Conservation (phyloP, 78 protist species). For the Protostelium mycophagum region DNA sequence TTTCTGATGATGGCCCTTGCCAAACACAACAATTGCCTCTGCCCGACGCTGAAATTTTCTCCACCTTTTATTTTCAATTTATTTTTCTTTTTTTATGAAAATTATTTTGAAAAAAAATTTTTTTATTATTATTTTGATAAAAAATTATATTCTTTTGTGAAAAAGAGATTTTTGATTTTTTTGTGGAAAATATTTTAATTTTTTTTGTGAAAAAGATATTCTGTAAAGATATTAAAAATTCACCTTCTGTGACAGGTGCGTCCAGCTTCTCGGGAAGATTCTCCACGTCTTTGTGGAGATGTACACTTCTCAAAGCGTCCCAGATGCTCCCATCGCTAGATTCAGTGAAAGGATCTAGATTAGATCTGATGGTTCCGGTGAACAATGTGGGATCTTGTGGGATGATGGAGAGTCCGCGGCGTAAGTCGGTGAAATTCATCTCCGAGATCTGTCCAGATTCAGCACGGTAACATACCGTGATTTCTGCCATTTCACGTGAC, state of each 20-base stretch:
- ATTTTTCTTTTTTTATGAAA: too few species aligned
- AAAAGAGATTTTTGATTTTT: too few species aligned
- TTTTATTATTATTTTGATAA: too few species aligned
- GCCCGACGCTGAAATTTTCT: conserved; percentile 72
- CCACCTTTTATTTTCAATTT: conserved; percentile 35
- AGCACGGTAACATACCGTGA: too few species aligned
- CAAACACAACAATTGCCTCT: conserved; percentile 92
- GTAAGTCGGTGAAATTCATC: conserved; percentile 46
- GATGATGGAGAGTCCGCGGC: conserved; percentile 68
- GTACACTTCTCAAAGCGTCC: conserved; percentile 50
- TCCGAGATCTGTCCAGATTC: too few species aligned
- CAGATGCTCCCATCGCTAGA: conserved; percentile 35
- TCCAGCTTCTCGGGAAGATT: conserved; percentile 27
- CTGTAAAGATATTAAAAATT: too few species aligned
- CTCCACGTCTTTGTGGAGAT: background rate
- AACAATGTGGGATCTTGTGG: conserved; percentile 91
- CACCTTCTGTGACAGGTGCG: conserved; percentile 10
- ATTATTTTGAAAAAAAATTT: too few species aligned
- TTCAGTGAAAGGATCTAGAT: conserved; percentile 60
- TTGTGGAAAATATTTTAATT: too few species aligned
- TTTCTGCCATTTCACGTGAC: background rate
- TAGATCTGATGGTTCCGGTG: conserved; percentile 65
- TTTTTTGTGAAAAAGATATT: too few species aligned
- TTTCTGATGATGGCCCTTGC: conserved; percentile 87
- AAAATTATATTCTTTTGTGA: background rate